Conservation (phyloP, 352 stramenopile genomes). For the Globisporangium carolinianum region DNA sequence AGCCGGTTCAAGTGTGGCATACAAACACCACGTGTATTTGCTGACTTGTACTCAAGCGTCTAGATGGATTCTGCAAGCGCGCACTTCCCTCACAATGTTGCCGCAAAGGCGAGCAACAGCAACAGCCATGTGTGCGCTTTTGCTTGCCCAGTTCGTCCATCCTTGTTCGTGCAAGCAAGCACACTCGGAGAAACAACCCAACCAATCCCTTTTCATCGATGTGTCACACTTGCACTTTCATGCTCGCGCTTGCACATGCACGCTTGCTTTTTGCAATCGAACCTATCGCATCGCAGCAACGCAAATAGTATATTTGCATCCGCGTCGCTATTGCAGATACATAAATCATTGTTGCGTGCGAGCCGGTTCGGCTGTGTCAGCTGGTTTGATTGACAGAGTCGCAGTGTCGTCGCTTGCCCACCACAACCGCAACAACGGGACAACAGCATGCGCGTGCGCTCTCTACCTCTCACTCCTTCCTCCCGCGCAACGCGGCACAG, state of each 20-base stretch:
- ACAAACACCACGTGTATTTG: background rate
- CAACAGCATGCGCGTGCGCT: background rate
- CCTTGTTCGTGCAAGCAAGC: too few species aligned
- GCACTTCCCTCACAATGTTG: background rate
- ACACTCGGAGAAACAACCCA: too few species aligned
- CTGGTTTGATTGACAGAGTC: background rate
- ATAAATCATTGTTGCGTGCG: background rate
- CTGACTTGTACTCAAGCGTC: background rate
- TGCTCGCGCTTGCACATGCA: too few species aligned
- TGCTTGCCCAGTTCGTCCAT: background rate
- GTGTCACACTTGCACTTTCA: too few species aligned
- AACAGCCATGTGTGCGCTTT: background rate
- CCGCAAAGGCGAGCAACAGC: background rate
- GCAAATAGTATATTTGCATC: too few species aligned
- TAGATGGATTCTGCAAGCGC: background rate
- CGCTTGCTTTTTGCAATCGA: too few species aligned
- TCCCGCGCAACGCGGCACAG: background rate
- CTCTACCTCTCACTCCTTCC: background rate
- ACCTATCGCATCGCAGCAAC: too few species aligned
- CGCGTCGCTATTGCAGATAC: too few species aligned
- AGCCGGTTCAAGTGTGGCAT: constrained; percentile 5
- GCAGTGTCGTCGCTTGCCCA: background rate
- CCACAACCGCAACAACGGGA: background rate
- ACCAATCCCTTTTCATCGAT: too few species aligned
- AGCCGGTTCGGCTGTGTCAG: background rate